Evolutionary conservation across 2,329 filamentous ascomycete genomes (phyloP), one percentile per base, ranked within the genome.

Genomic region (Aaosphaeria arxii): DNA sequence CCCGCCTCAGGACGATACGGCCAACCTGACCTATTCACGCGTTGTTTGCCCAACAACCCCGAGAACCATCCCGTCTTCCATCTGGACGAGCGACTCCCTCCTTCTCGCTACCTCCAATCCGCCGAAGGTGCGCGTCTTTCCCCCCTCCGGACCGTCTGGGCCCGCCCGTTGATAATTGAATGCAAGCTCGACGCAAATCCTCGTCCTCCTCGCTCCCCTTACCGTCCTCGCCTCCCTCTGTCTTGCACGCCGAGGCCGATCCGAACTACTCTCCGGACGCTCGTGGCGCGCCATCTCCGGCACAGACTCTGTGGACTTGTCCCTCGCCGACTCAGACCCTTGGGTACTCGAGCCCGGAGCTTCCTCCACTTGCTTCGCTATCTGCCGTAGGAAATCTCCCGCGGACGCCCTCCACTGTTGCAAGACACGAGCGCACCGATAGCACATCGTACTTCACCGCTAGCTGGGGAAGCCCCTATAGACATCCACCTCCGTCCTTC

Each of bases 401-500:
- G 43, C 61, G 61, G 38, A 70, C 67, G 6, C 70, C 70, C 7
- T 66, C 67, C 38, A 69, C 62, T 5, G 62, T 57, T 48, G 61
- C 61, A 28, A 59, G 60, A 32, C 62, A 66, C 58, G 63, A 63
- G 28, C 9, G 39, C 9, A 72, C 73, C 40, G 76, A 77, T 53
- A 77, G 75, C 49, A 76, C 73, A 54, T 67, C 76, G 42, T 82
- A 81, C 64, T 82, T 82, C 63, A 94, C 89, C 42, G 87, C 90
- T 43, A 91, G 87, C 67, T 96, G 91, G 91, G 91, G 91, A 48
- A 96, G 91, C 46, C 91, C 91, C 24, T 96, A 96, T 72, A 85
- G 88, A 47, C 80, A 79, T 52, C 80, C 86, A 36, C 75, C 78
- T 9, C 86, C 57, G 70, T 64, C 53, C 11, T 66, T 64, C 55